These are phyloP conservation scores for Penicillium sp. DNA, from an alignment of 2,329 filamentous ascomycete species.

Conservation along the genomic window DNA sequence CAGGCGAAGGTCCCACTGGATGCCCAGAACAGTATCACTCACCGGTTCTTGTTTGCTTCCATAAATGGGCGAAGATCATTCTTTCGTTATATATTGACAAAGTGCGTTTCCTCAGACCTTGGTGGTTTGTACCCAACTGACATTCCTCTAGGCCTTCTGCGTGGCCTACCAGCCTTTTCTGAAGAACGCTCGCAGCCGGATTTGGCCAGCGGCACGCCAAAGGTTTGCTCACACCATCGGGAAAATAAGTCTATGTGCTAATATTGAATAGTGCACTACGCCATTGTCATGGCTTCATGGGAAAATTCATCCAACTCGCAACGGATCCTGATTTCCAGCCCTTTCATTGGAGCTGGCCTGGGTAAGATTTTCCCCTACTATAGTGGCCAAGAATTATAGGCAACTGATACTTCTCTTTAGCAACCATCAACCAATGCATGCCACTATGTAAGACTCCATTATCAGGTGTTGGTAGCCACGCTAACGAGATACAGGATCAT, in stretches of 20 bases:
- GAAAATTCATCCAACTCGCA: constrained; percentile 49
- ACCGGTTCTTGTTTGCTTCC: constrained; percentile 42
- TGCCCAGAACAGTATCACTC: constrained; percentile 46
- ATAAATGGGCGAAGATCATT: constrained; percentile 48
- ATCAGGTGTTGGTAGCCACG: background rate
- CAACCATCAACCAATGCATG: constrained; percentile 46
- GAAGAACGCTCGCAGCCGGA: constrained; percentile 47
- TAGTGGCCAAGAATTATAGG: background rate
- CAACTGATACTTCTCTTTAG: constrained; percentile 22
- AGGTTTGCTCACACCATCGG: constrained; percentile 28
- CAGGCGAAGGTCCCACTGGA: constrained; percentile 35
- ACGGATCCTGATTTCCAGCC: constrained; percentile 48
- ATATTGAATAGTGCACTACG: constrained; percentile 40
- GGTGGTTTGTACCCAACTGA: background rate
- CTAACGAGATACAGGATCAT: constrained; percentile 39
- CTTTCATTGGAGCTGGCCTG: constrained; percentile 50
- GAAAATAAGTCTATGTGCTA: background rate
- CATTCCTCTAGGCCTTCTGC: constrained; percentile 40
- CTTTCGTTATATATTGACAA: constrained; percentile 47
- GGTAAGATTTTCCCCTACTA: constrained; percentile 23
- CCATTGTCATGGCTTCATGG: constrained; percentile 49
- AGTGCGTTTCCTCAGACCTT: constrained; percentile 21
- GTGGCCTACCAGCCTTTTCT: constrained; percentile 50
- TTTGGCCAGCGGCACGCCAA: constrained; percentile 48
- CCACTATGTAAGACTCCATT: constrained; percentile 34